phyloP scores from a whole-genome alignment of 352 stramenopile species.

The Globisporangium nagaii region DNA sequence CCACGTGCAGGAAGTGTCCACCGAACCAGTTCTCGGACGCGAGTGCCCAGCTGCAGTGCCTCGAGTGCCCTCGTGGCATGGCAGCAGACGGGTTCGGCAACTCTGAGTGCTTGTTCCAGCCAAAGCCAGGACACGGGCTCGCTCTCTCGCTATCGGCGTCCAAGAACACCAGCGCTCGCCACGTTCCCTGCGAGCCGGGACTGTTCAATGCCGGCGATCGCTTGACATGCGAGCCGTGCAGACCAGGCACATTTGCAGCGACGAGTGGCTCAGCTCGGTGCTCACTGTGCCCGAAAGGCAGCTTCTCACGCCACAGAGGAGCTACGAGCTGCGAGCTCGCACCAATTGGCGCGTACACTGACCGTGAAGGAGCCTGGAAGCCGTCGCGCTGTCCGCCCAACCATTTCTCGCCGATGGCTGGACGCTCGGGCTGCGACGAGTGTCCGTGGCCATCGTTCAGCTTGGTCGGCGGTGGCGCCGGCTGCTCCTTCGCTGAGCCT shows the following conservation, averaged over 20 bases:
- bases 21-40: conserved; percentile 4
- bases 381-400: conserved; percentile 5
- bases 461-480: background rate
- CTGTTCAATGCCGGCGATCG: conserved; percentile 6
- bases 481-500: background rate
- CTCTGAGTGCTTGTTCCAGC: background rate
- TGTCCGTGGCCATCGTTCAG: conserved; percentile 14
- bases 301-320: background rate
- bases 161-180: background rate
- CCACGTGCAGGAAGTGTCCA: conserved; percentile 3
- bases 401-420: background rate
- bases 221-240: background rate
- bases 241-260: background rate
- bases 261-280: background rate
- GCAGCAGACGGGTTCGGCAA: conserved; percentile 9
- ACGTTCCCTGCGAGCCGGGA: background rate
- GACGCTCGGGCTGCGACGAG: background rate
- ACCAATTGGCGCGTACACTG: background rate
- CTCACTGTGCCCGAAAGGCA: background rate
- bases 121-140: background rate
- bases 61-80: conserved; percentile 1
- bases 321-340: conserved; percentile 1
- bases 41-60: conserved; percentile 7
- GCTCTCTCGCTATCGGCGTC: background rate
- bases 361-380: background rate